Percentiles rank a stretch among this genome's conserved stretches.
These are phyloP conservation scores for Auriscalpium vulgare DNA, from an alignment of 768 basidiomycete species.

Conservation along the genomic window DNA sequence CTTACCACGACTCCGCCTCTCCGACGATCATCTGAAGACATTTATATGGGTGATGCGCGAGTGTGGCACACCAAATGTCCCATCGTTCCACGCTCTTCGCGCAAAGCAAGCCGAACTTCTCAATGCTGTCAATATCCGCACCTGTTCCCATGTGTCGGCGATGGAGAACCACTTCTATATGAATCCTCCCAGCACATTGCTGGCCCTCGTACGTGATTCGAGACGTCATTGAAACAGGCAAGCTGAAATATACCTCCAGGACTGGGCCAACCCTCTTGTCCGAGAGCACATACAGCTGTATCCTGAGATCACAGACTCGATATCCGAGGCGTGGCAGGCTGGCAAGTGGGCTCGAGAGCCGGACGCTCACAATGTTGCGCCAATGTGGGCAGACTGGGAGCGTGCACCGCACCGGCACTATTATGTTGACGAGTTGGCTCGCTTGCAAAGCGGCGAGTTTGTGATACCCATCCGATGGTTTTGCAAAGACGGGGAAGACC, in stretches of 20 bases:
- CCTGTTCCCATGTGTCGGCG: conserved; percentile 15
- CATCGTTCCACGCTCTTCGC: conserved; percentile 21
- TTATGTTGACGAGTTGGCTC: conserved; percentile 20
- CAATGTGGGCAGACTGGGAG: conserved; percentile 25
- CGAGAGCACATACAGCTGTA: conserved; percentile 16
- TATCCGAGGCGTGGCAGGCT: conserved; percentile 23
- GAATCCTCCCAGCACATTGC: conserved; percentile 7
- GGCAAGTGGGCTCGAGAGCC: conserved; percentile 20
- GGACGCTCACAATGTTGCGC: conserved; percentile 8
- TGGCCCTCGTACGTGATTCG: background rate
- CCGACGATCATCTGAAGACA: conserved; percentile 24
- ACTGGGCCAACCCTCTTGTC: too few relatives aligned
- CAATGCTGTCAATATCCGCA: conserved; percentile 4
- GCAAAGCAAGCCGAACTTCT: conserved; percentile 18
- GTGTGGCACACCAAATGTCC: conserved; percentile 24
- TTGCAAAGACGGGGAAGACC: background rate
- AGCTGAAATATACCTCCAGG: too few relatives aligned
- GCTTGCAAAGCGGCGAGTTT: conserved; percentile 9
- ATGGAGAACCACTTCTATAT: conserved; percentile 25
- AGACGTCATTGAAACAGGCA: background rate
- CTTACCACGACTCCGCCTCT: conserved; percentile 25
- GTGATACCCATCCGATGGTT: conserved; percentile 20
- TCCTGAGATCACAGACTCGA: conserved; percentile 16
- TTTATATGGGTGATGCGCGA: conserved; percentile 28
- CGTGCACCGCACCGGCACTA: conserved; percentile 13